phyloP scores from a whole-genome alignment of 129 eudicot species.

The Sambucus nigra region DNA sequence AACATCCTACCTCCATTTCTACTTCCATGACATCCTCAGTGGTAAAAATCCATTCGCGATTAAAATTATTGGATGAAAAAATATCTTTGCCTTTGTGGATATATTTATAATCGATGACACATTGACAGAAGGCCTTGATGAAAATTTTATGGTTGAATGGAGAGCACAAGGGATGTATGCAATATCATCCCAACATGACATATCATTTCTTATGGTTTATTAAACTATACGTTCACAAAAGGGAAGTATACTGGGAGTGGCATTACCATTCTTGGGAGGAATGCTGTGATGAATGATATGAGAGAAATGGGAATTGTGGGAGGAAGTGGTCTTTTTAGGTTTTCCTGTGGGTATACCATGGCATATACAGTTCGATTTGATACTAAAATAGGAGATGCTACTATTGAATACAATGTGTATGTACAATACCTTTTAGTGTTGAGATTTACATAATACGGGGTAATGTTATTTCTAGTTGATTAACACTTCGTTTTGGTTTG shows the following conservation, averaged over 20 bases:
- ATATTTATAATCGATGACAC: constrained; percentile 38
- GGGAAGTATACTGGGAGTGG: constrained; percentile 52
- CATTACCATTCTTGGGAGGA: constrained; percentile 50
- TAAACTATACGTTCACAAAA: constrained; percentile 26
- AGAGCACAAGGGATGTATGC: constrained; percentile 59
- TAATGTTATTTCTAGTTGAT: no score
- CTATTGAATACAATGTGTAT: constrained; percentile 45
- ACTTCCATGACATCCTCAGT: constrained; percentile 14
- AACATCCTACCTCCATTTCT: constrained; percentile 14
- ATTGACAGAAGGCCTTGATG: constrained; percentile 31
- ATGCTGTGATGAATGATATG: constrained; percentile 32
- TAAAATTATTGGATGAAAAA: not conserved
- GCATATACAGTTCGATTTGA: constrained; percentile 45
- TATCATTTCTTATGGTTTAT: constrained; percentile 42
- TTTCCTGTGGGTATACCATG: constrained; percentile 44
- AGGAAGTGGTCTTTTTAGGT: constrained; percentile 45
- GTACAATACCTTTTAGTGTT: no score
- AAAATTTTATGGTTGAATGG: constrained; percentile 25
- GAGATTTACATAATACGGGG: no score
- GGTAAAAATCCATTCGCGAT: constrained; percentile 7
- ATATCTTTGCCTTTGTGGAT: not conserved
- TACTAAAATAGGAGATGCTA: constrained; percentile 36
- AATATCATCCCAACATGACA: constrained; percentile 27
- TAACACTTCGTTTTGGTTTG: no score
- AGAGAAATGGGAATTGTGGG: constrained; percentile 64